Percentiles rank a stretch among this genome's conserved stretches.
phyloP scores from a whole-genome alignment of 208 protist species.

The Strigomonas galati region DNA sequence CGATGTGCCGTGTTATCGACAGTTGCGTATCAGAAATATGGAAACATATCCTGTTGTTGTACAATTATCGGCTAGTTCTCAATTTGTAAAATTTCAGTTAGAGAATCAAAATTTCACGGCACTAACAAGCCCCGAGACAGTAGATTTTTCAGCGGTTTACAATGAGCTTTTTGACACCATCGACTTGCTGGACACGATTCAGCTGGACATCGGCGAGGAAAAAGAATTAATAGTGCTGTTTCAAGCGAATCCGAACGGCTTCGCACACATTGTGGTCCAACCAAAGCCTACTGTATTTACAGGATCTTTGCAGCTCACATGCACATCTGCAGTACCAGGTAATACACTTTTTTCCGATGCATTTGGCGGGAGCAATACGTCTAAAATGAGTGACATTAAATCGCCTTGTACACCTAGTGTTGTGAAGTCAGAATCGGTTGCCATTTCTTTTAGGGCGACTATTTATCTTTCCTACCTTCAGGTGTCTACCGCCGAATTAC shows the following conservation, averaged over 20 bases:
- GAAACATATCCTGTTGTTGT: constrained; percentile 30
- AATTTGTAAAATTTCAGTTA: constrained; percentile 47
- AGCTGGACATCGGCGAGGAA: constrained; percentile 34
- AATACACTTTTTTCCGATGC: neutral
- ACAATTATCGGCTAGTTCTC: constrained; percentile 31
- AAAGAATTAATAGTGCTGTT: constrained; percentile 62
- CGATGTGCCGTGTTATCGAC: constrained; percentile 54
- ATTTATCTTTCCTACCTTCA: constrained; percentile 73
- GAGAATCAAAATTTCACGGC: constrained; percentile 55
- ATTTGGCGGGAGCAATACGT: neutral
- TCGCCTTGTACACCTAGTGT: neutral
- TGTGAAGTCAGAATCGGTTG: constrained; percentile 28
- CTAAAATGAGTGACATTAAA: neutral
- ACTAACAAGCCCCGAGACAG: constrained; percentile 16
- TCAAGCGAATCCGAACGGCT: constrained; percentile 40
- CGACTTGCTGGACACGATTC: constrained; percentile 34
- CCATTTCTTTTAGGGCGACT: constrained; percentile 52
- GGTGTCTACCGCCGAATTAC: constrained; percentile 56
- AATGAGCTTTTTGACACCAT: constrained; percentile 64
- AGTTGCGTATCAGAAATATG: constrained; percentile 39
- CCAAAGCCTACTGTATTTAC: constrained; percentile 30
- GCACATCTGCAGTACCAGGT: neutral
- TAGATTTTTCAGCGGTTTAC: constrained; percentile 29
- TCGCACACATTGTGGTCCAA: constrained; percentile 48
- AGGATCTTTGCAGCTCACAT: constrained; percentile 44